phyloP scores from a whole-genome alignment of 805 yeast species.

The Metschnikowia gelsemii region DNA sequence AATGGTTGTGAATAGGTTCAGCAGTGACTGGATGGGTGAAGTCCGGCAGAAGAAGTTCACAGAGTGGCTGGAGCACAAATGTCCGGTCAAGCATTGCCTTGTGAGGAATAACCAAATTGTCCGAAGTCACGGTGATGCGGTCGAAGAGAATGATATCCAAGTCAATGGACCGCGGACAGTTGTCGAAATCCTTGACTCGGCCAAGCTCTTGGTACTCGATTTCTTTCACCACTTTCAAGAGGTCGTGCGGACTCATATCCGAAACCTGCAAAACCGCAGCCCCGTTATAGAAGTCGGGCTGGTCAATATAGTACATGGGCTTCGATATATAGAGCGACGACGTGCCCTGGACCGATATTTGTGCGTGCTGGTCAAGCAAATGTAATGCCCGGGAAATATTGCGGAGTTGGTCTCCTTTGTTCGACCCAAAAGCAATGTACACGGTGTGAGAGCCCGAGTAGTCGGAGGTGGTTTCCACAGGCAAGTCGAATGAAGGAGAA shows the following conservation, averaged over 20 bases:
- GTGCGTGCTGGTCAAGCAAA: slow-evolving; percentile 37
- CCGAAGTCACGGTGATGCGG: slow-evolving; percentile 51
- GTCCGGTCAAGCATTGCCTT: slow-evolving; percentile 83
- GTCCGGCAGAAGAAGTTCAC: slow-evolving; percentile 72
- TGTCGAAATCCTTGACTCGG: slow-evolving; percentile 75
- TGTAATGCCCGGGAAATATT: slow-evolving; percentile 60
- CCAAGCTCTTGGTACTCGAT: slow-evolving; percentile 73
- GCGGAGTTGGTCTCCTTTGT: slow-evolving; percentile 66
- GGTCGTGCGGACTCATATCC: slow-evolving; percentile 56
- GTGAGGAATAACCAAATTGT: slow-evolving; percentile 77
- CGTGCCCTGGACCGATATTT: slow-evolving; percentile 52
- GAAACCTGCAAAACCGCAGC: slow-evolving; percentile 65
- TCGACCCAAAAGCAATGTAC: slow-evolving; percentile 87
- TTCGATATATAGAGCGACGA: slow-evolving; percentile 84
- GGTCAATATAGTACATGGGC: slow-evolving; percentile 89
- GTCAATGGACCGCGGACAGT: slow-evolving; percentile 92
- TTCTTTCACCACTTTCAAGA: slow-evolving; percentile 61
- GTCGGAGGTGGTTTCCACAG: slow-evolving; percentile 20
- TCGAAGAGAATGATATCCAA: slow-evolving; percentile 82
- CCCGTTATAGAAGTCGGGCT: slow-evolving; percentile 81
- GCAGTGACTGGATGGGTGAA: slow-evolving; percentile 81
- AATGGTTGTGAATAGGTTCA: slow-evolving; percentile 71
- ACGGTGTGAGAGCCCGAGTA: slow-evolving; percentile 46
- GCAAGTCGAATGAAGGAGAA: slow-evolving; percentile 31
- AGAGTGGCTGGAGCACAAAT: slow-evolving; percentile 85